These are phyloP conservation scores for Barnettozyma vustinii DNA, from an alignment of 805 yeast genomes.

Conservation along the genomic window DNA sequence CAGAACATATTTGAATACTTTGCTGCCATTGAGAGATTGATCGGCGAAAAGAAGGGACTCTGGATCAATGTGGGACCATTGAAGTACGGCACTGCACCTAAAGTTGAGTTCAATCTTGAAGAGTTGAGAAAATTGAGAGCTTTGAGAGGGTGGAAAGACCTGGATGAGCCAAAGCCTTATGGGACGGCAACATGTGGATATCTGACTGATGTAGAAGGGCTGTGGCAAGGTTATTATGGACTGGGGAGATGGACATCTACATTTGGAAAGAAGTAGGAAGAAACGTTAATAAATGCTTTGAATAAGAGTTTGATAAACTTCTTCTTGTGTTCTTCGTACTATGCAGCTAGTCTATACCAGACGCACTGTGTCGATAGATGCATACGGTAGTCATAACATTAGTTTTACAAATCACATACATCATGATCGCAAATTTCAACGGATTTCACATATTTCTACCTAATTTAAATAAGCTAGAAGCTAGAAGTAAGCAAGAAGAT, in stretches of 20 bases:
- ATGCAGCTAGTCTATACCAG: too few relatives aligned
- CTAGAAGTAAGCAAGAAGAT: too few relatives aligned
- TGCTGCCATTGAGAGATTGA: slow-evolving; percentile 50
- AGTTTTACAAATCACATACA: too few relatives aligned
- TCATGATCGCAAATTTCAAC: too few relatives aligned
- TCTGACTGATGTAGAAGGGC: slow-evolving; percentile 55
- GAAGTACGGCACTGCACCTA: slow-evolving; percentile 83
- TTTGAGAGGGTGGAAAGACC: slow-evolving; percentile 58
- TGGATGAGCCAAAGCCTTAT: slow-evolving; percentile 31
- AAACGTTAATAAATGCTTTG: neutral
- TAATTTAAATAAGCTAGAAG: too few relatives aligned
- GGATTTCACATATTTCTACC: too few relatives aligned
- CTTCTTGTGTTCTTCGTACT: too few relatives aligned
- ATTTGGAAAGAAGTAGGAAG: neutral
- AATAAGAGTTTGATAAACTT: neutral
- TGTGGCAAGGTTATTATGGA: slow-evolving; percentile 80
- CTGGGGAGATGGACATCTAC: slow-evolving; percentile 27
- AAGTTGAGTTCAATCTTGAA: slow-evolving; percentile 66
- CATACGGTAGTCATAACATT: too few relatives aligned
- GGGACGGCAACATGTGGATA: slow-evolving; percentile 46
- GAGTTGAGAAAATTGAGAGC: slow-evolving; percentile 54
- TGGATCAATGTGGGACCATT: slow-evolving; percentile 95
- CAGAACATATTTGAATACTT: slow-evolving; percentile 76
- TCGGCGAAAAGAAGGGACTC: slow-evolving; percentile 41
- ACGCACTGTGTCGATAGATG: too few relatives aligned